Percentiles rank a stretch among this genome's conserved stretches.
phyloP scores from a whole-genome alignment of 345 rosid genomes.

The Syzygium jambos region DNA sequence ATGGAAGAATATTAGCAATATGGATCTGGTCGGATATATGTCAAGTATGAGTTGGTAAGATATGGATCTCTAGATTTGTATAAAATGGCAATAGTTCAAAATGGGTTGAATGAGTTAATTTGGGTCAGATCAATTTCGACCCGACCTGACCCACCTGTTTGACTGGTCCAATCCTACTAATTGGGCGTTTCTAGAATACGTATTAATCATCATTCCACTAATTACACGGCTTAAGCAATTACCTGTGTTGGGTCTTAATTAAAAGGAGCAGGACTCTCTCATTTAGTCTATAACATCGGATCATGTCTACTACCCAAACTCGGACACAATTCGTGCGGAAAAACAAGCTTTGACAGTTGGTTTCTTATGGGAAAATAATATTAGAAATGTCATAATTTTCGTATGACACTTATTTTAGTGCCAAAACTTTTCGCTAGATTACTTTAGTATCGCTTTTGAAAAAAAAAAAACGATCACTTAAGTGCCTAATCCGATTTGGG shows the following conservation, averaged over 20 bases:
- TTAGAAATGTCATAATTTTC: too few species aligned
- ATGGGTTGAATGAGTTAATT: too few species aligned
- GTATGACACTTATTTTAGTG: too few species aligned
- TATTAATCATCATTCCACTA: not conserved
- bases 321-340: not conserved
- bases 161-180: not conserved
- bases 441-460: not conserved
- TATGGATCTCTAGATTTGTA: too few species aligned
- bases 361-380: not conserved
- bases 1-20: too few species aligned
- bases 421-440: too few species aligned
- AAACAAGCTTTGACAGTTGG: not conserved
- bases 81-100: too few species aligned
- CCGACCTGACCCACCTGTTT: too few species aligned
- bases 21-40: too few species aligned
- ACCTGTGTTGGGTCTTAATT: not conserved
- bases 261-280: not conserved
- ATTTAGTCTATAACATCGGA: not conserved
- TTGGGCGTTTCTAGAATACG: not conserved
- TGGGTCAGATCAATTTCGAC: too few species aligned
- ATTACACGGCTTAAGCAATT: not conserved
- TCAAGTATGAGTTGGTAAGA: too few species aligned
- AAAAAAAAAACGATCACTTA: not conserved
- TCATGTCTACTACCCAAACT: not conserved
- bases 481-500: not conserved